A percentile compares a stretch with the other conserved stretches of the same genome.
Evolutionary conservation across 768 basidiomycete species (phyloP).

Genomic region (Pleurotus cornucopiae): DNA sequence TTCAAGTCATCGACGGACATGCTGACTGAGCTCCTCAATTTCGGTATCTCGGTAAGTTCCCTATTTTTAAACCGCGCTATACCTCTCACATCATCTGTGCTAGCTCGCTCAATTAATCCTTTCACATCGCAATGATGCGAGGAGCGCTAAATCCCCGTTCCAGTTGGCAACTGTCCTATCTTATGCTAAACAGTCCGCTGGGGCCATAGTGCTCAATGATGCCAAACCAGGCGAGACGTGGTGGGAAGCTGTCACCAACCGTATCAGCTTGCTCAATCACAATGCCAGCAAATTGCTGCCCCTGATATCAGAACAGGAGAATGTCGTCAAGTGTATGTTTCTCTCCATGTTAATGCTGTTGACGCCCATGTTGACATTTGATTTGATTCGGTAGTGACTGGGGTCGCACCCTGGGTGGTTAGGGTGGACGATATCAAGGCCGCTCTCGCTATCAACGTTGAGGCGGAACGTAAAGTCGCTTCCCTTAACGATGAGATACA

Average conservation of each 20-base stretch:
- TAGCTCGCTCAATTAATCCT: conserved; percentile 89
- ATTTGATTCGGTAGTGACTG: conserved; percentile 45
- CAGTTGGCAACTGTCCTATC: conserved; percentile 65
- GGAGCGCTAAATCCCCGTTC: conserved; percentile 74
- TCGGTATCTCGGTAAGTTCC: conserved; percentile 76
- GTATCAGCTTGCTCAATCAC: conserved; percentile 63
- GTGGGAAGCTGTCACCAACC: conserved; percentile 76
- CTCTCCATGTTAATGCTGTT: background rate
- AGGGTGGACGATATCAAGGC: conserved; percentile 83
- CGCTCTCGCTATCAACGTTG: conserved; percentile 78
- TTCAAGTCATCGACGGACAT: conserved; percentile 68
- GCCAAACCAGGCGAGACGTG: conserved; percentile 59
- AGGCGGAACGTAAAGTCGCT: conserved; percentile 84
- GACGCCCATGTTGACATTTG: conserved; percentile 1
- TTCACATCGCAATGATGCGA: conserved; percentile 80
- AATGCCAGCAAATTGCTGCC: conserved; percentile 73
- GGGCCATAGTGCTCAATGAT: conserved; percentile 64
- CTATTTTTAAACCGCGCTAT: background rate
- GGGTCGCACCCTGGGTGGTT: conserved; percentile 79
- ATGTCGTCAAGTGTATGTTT: conserved; percentile 69
- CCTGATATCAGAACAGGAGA: conserved; percentile 68
- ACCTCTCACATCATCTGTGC: background rate
- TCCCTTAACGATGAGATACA: conserved; percentile 90
- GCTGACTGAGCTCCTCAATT: conserved; percentile 81
- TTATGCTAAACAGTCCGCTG: conserved; percentile 71